Evolutionary conservation across 2,329 filamentous ascomycete genomes (phyloP), one percentile per base, ranked within the genome.

Genomic region (Penicillium sclerotiorum): DNA sequence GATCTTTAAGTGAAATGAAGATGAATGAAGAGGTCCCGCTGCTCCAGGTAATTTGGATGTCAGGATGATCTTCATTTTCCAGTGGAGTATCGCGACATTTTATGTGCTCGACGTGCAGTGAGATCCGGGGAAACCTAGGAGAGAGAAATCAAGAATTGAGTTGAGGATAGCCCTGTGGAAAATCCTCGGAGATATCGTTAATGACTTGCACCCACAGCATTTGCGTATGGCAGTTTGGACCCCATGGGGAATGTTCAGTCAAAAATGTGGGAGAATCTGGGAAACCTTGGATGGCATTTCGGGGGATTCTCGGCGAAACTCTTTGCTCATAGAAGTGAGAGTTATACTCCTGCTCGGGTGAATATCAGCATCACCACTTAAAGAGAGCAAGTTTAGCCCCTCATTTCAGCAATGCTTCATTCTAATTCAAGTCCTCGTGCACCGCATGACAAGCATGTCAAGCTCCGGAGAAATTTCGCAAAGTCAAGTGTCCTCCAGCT

Each of bases 271-370:
- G 9, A 12, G 17, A 44, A n/a, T 6, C 30, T 39, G 36, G 13
- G n/a, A n/a, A n/a, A n/a, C n/a, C n/a, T n/a, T n/a, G n/a, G n/a
- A n/a, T n/a, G n/a, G n/a, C n/a, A n/a, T 17, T 11, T 45, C 28
- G 5, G 42, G 42, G 20, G 15, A 45, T 12, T n/a, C 20, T 35
- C 42, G 42, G 42, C 7, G 42, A 45, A 45, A 45, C 30, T 36
- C n/a, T n/a, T n/a, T n/a, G n/a, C n/a, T n/a, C n/a, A n/a, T n/a
- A n/a, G n/a, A n/a, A n/a, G n/a, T n/a, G n/a, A n/a, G n/a, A n/a
- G n/a, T n/a, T n/a, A n/a, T n/a, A n/a, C n/a, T n/a, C n/a, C n/a
- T n/a, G 8, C 15, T 18, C 32, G 6, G 17, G n/a, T 22, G 13
- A 17, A 1, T 36, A 45, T 25, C n/a, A 35, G 12, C 11, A 17